phyloP scores from a whole-genome alignment of 2,329 filamentous ascomycete species.

The Samsoniella hepiali region DNA sequence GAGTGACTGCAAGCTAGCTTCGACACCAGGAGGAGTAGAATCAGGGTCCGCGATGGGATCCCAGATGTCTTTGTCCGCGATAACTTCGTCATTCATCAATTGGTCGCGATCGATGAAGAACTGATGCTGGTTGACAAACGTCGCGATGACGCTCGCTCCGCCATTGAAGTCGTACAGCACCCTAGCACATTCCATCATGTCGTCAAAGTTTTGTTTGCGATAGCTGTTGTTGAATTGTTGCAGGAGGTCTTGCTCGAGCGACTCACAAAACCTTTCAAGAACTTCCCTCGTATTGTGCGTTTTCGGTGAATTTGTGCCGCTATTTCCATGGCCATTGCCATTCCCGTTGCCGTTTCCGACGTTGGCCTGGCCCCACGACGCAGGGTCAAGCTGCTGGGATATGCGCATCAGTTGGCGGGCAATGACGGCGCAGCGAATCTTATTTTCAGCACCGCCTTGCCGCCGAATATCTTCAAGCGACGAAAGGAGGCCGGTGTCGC shows the following conservation, averaged over 20 bases:
- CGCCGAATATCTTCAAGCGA: constrained; percentile 85
- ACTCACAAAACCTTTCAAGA: constrained; percentile 95
- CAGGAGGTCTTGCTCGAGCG: constrained; percentile 88
- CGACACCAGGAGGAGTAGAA: constrained; percentile 83
- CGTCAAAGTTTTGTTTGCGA: constrained; percentile 88
- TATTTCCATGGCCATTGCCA: constrained; percentile 44
- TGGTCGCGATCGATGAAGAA: constrained; percentile 98
- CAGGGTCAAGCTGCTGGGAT: constrained; percentile 81
- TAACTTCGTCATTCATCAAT: constrained; percentile 81
- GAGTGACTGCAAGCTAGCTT: constrained; percentile 86
- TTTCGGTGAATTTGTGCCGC: constrained; percentile 42
- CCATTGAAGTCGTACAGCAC: constrained; percentile 95
- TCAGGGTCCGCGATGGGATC: constrained; percentile 93
- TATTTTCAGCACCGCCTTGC: constrained; percentile 83
- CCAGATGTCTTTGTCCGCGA: constrained; percentile 74
- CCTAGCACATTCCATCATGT: constrained; percentile 95
- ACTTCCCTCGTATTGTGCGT: constrained; percentile 75
- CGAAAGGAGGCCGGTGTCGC: constrained; percentile 80
- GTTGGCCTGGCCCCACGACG: constrained; percentile 62
- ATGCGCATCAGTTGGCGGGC: constrained; percentile 91
- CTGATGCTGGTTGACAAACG: constrained; percentile 98
- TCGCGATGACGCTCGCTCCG: constrained; percentile 87
- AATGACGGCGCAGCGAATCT: constrained; percentile 90
- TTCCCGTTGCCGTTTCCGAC: constrained; percentile 39
- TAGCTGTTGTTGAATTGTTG: constrained; percentile 98